Evolutionary conservation across 2,329 filamentous ascomycete genomes (phyloP), one percentile per base, ranked within the genome.

Genomic region (Aspergillus fructus): DNA sequence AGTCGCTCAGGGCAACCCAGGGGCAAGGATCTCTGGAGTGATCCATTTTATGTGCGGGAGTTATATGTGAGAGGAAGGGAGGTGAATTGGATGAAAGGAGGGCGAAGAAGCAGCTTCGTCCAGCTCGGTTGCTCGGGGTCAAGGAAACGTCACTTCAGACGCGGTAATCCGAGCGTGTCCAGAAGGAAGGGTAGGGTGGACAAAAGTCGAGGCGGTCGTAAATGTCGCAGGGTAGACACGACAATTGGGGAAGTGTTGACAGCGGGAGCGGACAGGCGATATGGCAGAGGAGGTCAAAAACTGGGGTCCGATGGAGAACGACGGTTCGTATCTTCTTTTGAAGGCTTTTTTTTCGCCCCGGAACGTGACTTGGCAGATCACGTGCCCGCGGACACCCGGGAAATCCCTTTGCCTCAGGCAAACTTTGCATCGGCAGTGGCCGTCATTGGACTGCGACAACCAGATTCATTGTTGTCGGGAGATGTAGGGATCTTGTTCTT

Each of bases 21-120:
- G 94, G 94, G 79, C 94, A 97, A 62, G 94, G 94, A 78, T 97
- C 94, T 80, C 94, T 86, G 63, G 90, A 89, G 83, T 97, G 94
- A 86, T 99, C 93, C 89, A 96, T 94, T 21, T 39, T 51, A 57
- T 58, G 58, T 62, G 41, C 55, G 59, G 54, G 53, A n/a, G 19
- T 45, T 13, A 33, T 52, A n/a, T 49, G 39, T 3, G 41, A 53
- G 42, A 48, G 21, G 37, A 49, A 45, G 40, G 34, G 33, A 49
- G 45, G 19, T n/a, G 47, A 42, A 27, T 39, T 37, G 45, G 51
- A 40, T n/a, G 46, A 21, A 41, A 40, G 49, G 49, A 39, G 40
- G 43, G 24, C 43, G 17, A 33, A 56, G 45, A 40, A 49, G 53
- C 49, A 56, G 53, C 59, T 55, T 39, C 53, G 52, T 58, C 45